Conservation (phyloP, 495 filamentous ascomycete species). For the Delitschia confertaspora region DNA sequence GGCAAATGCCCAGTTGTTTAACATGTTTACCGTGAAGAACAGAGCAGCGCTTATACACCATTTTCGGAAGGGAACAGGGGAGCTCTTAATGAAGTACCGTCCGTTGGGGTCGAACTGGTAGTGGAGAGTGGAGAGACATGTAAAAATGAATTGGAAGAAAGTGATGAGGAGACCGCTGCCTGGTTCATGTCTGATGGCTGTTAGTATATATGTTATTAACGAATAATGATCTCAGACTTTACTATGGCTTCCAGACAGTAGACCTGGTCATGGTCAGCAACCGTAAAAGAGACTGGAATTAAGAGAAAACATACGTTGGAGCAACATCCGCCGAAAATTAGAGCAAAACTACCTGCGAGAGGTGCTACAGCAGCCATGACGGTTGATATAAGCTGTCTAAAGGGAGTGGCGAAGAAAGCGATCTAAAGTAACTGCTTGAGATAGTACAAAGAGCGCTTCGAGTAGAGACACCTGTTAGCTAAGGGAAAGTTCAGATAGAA, state of each 20-base stretch:
- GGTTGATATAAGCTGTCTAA: background rate
- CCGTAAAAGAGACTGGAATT: background rate
- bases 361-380: constrained; percentile 24
- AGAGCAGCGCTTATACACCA: constrained; percentile 85
- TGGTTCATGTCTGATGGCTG: constrained; percentile 31
- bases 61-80: constrained; percentile 71
- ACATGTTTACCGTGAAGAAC: constrained; percentile 82
- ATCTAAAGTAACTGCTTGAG: too few species aligned
- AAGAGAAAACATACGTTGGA: constrained; percentile 60
- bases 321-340: constrained; percentile 97
- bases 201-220: constrained; percentile 22
- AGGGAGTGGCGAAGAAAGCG: too few species aligned
- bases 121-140: constrained; percentile 56
- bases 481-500: too few species aligned
- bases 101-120: constrained; percentile 62
- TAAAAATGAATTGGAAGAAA: constrained; percentile 85
- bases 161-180: constrained; percentile 65
- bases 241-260: constrained; percentile 94
- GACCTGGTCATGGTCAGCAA: constrained; percentile 45
- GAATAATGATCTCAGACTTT: too few species aligned
- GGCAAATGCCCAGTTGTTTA: constrained; percentile 97
- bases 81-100: constrained; percentile 60
- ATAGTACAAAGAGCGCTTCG: too few species aligned
- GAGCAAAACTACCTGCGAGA: constrained; percentile 54
- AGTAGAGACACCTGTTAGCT: too few species aligned